Conservation (phyloP, 495 filamentous ascomycete genomes). For the Daldinia loculata region DNA sequence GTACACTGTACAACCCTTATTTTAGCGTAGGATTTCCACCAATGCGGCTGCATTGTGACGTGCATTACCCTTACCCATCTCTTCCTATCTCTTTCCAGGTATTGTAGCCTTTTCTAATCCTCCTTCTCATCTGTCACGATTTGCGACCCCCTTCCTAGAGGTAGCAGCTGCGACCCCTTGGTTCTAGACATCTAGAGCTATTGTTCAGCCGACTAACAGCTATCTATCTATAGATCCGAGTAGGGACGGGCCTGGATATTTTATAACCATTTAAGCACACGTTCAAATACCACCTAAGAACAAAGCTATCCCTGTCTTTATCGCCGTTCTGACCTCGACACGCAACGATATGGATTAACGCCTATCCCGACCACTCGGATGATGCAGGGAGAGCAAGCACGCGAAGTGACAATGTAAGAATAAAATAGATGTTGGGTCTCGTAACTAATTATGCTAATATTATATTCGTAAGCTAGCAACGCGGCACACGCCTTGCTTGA, state of each 20-base stretch:
- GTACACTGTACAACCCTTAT: slow-evolving; percentile 11
- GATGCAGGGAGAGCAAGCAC: slow-evolving; percentile 40
- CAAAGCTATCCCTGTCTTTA: slow-evolving; percentile 27
- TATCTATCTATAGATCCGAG: neutral
- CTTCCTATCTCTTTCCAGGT: slow-evolving; percentile 24
- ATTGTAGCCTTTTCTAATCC: slow-evolving; percentile 7
- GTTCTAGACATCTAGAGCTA: slow-evolving; percentile 15
- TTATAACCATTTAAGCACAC: neutral
- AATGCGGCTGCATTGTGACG: slow-evolving; percentile 44
- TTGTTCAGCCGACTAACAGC: slow-evolving; percentile 7
- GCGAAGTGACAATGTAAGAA: slow-evolving; percentile 37
- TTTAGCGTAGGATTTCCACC: slow-evolving; percentile 28
- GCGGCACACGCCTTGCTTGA: slow-evolving; percentile 41
- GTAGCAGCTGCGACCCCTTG: slow-evolving; percentile 7
- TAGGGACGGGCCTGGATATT: neutral
- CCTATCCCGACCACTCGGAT: slow-evolving; percentile 32
- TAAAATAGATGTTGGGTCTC: neutral
- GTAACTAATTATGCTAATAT: slow-evolving; percentile 23
- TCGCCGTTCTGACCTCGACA: neutral
- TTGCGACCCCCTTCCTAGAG: slow-evolving; percentile 15
- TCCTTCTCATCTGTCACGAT: slow-evolving; percentile 26
- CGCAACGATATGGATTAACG: slow-evolving; percentile 32
- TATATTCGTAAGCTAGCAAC: slow-evolving; percentile 33
- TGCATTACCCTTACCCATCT: slow-evolving; percentile 31
- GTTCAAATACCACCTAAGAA: neutral